Conservation (phyloP, 257 asterid genomes). For the Lycium ferocissimum region DNA sequence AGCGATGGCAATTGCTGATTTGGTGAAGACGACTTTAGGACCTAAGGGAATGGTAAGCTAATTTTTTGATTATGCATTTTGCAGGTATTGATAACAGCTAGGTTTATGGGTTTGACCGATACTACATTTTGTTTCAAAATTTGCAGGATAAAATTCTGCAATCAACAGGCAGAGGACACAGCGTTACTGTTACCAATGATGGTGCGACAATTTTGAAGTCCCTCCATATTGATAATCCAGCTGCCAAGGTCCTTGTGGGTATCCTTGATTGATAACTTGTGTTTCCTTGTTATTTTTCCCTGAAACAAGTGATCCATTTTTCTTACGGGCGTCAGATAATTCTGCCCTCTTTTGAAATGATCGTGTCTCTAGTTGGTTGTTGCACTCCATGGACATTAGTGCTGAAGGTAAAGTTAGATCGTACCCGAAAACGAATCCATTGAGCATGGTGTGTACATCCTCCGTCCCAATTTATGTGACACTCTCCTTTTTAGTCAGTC, state of each 20-base stretch:
- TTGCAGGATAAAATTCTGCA: constrained; percentile 93
- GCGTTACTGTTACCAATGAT: constrained; percentile 94
- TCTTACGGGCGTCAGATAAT: not conserved
- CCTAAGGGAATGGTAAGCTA: constrained; percentile 92
- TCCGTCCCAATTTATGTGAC: too few species aligned
- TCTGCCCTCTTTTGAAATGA: not conserved
- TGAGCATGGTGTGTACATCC: too few species aligned
- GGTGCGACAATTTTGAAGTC: constrained; percentile 99
- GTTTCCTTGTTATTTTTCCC: not conserved
- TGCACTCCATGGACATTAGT: too few species aligned
- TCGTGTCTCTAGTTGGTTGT: not conserved
- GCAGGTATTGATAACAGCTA: not conserved
- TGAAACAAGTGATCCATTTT: not conserved
- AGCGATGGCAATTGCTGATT: constrained; percentile 94
- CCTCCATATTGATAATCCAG: constrained; percentile 94
- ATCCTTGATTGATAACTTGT: constrained; percentile 53
- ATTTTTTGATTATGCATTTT: not conserved
- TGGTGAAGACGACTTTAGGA: constrained; percentile 96
- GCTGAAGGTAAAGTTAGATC: too few species aligned
- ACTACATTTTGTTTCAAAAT: not conserved
- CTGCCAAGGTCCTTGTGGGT: constrained; percentile 99
- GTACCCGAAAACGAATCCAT: too few species aligned
- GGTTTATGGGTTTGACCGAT: not conserved
- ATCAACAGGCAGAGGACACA: constrained; percentile 85
- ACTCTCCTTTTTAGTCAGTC: too few species aligned